A percentile compares a stretch with the other conserved stretches of the same genome.
These are phyloP conservation scores for Nemania sp. DNA, from an alignment of 2,329 filamentous ascomycete species.

Conservation along the genomic window DNA sequence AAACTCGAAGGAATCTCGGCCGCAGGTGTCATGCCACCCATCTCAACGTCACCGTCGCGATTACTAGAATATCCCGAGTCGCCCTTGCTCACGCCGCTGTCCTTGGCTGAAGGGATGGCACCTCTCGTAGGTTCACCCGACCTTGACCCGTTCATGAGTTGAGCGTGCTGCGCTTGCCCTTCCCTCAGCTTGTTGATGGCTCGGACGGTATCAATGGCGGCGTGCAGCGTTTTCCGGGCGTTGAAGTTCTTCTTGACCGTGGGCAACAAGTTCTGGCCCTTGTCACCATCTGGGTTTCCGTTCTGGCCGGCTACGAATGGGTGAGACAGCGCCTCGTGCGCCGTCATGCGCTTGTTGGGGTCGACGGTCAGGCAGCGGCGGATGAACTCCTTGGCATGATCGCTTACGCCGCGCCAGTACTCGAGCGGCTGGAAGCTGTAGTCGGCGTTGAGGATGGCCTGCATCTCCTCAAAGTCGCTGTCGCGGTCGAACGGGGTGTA, in stretches of 20 bases:
- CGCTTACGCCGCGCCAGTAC: conserved; percentile 94
- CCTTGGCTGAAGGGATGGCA: conserved; percentile 44
- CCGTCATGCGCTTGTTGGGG: conserved; percentile 83
- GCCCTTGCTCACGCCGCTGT: conserved; percentile 49
- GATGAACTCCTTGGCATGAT: conserved; percentile 88
- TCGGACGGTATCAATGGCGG: conserved; percentile 71
- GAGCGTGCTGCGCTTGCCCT: conserved; percentile 52
- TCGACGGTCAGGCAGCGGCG: conserved; percentile 89
- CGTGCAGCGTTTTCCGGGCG: conserved; percentile 68
- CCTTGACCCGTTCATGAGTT: conserved; percentile 64
- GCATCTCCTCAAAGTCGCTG: conserved; percentile 98
- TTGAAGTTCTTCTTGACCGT: conserved; percentile 78
- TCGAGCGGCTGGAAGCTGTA: conserved; percentile 93
- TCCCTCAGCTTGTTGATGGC: conserved; percentile 73
- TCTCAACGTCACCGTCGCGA: conserved; percentile 49
- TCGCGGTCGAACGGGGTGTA: conserved; percentile 98
- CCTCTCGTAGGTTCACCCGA: conserved; percentile 55
- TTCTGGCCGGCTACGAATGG: conserved; percentile 64
- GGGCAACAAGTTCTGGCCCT: conserved; percentile 66
- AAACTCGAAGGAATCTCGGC: conserved; percentile 54
- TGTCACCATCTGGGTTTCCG: conserved; percentile 49
- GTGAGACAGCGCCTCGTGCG: conserved; percentile 75
- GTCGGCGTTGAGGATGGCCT: conserved; percentile 94
- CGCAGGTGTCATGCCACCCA: conserved; percentile 49
- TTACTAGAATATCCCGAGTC: conserved; percentile 57